These are phyloP conservation scores for Colletotrichum lindemuthianum DNA, from an alignment of 2,329 filamentous ascomycete genomes.

Conservation along the genomic window DNA sequence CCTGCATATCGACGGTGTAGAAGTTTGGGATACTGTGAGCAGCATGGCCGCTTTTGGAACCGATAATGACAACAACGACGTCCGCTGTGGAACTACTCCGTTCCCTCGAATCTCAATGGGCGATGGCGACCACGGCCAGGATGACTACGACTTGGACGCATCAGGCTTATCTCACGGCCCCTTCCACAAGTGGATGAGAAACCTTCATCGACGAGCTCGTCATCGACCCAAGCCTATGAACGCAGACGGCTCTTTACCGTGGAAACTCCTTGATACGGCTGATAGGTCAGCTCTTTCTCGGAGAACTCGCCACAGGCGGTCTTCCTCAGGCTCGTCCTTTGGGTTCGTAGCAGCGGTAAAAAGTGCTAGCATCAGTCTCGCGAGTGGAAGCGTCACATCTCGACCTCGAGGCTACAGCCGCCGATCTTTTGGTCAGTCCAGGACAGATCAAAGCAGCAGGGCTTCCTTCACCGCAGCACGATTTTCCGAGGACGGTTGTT, in stretches of 20 bases:
- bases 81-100: background rate
- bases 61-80: slow-evolving; percentile 41
- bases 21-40: slow-evolving; percentile 51
- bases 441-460: slow-evolving; percentile 70
- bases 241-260: slow-evolving; percentile 46
- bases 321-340: slow-evolving; percentile 79
- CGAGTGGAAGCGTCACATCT: slow-evolving; percentile 74
- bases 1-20: slow-evolving; percentile 43
- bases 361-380: slow-evolving; percentile 82
- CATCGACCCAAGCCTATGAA: slow-evolving; percentile 47
- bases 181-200: slow-evolving; percentile 80
- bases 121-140: slow-evolving; percentile 30
- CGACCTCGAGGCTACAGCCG: slow-evolving; percentile 65
- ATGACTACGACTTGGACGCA: slow-evolving; percentile 15
- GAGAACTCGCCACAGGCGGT: slow-evolving; percentile 60
- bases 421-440: slow-evolving; percentile 64
- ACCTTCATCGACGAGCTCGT: slow-evolving; percentile 67
- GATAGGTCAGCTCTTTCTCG: slow-evolving; percentile 38
- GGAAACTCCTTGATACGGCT: slow-evolving; percentile 43
- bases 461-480: slow-evolving; percentile 69
- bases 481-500: slow-evolving; percentile 72
- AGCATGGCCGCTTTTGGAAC: slow-evolving; percentile 54
- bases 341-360: slow-evolving; percentile 83
- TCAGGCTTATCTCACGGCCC: slow-evolving; percentile 49
- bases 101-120: slow-evolving; percentile 41